A percentile compares a stretch with the other conserved stretches of the same genome.
Conservation (phyloP, 441 rosid species). For the Corymbia calophylla region DNA sequence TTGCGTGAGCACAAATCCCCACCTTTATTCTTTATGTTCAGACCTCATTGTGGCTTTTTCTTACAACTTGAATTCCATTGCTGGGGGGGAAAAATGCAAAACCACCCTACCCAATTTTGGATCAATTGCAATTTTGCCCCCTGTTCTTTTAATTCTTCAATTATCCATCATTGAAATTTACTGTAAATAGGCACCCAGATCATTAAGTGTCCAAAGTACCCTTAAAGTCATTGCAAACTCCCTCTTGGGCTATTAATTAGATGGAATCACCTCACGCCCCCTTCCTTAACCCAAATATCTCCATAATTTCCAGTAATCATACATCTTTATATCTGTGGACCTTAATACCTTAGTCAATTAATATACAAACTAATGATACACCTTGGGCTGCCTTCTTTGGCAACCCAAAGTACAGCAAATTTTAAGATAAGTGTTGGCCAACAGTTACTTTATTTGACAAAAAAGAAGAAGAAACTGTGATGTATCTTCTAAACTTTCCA, state of each 20-base stretch:
- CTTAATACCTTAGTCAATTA: background rate
- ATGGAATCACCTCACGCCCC: background rate
- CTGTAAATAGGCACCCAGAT: background rate
- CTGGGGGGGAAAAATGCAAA: background rate
- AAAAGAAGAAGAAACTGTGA: background rate
- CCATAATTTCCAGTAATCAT: background rate
- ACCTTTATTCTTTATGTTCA: background rate
- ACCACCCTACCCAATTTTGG: background rate
- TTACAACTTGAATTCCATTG: background rate
- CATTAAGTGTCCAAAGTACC: background rate
- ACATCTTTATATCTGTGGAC: background rate
- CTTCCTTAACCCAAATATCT: background rate
- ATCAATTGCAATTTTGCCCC: background rate
- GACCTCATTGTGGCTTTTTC: background rate
- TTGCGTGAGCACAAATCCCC: background rate
- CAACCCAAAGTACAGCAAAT: background rate
- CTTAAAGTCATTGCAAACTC: background rate
- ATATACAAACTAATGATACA: background rate
- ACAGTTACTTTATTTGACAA: background rate
- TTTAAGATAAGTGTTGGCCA: background rate
- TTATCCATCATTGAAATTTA: background rate
- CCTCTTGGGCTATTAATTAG: background rate
- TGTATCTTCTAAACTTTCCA: background rate
- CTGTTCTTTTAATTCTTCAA: background rate
- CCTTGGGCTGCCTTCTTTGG: background rate